Percentiles rank a stretch among this genome's conserved stretches.
phyloP scores from a whole-genome alignment of 768 basidiomycete species.

The Podaxis rugospora region DNA sequence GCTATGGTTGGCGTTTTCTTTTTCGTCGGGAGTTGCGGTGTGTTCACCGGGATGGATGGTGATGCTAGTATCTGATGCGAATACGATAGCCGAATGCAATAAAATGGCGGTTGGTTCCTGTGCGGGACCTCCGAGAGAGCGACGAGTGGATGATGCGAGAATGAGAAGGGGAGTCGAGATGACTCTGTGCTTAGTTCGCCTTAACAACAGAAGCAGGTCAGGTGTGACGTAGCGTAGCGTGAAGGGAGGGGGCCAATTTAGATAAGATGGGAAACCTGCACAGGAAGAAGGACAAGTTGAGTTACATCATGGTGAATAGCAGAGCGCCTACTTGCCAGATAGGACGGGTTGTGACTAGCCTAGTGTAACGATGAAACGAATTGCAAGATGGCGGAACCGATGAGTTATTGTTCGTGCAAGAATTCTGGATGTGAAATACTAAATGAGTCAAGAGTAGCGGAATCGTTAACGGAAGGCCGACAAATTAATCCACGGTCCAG shows the following conservation, averaged over 20 bases:
- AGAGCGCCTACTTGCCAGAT: neutral
- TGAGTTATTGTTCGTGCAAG: neutral
- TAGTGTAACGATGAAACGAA: neutral
- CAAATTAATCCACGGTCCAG: neutral
- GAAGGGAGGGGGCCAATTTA: neutral
- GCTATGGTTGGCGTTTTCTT: neutral
- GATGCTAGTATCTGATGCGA: neutral
- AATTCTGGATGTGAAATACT: neutral
- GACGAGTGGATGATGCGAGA: neutral
- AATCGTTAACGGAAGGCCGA: neutral
- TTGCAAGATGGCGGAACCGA: neutral
- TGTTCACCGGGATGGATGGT: neutral
- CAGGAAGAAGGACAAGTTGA: neutral
- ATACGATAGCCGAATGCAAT: neutral
- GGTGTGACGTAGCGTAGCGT: neutral
- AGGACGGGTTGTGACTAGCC: neutral
- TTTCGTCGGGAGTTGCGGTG: neutral
- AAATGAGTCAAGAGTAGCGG: neutral
- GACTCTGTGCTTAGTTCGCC: neutral
- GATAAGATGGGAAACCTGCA: neutral
- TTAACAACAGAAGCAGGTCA: conserved; percentile 2
- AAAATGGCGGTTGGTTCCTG: neutral
- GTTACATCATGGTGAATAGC: neutral
- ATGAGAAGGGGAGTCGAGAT: neutral
- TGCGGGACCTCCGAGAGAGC: neutral